Conservation (phyloP, 805 yeast species). For the Nakazawaea pomicola region DNA sequence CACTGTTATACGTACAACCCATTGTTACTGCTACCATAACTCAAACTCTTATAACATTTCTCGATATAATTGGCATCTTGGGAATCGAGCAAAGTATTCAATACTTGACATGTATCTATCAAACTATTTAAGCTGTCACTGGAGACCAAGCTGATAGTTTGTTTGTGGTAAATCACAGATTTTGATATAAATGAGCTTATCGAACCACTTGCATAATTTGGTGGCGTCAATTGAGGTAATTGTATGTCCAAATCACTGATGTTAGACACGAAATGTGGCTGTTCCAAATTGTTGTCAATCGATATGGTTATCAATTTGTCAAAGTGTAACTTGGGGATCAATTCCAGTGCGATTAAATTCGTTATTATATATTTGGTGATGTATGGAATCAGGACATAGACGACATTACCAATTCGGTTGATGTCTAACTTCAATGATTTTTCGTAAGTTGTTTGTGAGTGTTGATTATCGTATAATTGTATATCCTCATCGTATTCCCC, state of each 20-base stretch:
- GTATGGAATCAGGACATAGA: conserved; percentile 1
- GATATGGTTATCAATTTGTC: conserved; percentile 1
- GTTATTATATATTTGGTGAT: neutral
- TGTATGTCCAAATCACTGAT: neutral
- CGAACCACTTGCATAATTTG: conserved; percentile 43
- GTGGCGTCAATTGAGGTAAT: conserved; percentile 39
- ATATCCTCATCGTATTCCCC: conserved; percentile 40
- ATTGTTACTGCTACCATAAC: conserved; percentile 9
- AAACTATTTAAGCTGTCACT: conserved; percentile 38
- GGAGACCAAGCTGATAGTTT: conserved; percentile 19
- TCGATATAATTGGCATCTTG: neutral
- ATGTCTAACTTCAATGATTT: conserved; percentile 1
- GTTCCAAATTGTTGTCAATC: conserved; percentile 5
- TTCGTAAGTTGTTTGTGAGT: conserved; percentile 19
- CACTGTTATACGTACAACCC: conserved; percentile 16
- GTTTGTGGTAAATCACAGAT: conserved; percentile 14
- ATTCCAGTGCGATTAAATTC: conserved; percentile 2
- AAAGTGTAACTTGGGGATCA: neutral
- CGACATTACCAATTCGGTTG: neutral
- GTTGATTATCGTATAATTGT: conserved; percentile 34
- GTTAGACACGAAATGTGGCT: neutral
- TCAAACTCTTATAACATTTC: conserved; percentile 10
- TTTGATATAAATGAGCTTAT: conserved; percentile 34
- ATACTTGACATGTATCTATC: conserved; percentile 23
- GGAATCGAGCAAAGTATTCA: conserved; percentile 15